phyloP scores from a whole-genome alignment of 345 rosid species.

The Rhodomyrtus tomentosa region DNA sequence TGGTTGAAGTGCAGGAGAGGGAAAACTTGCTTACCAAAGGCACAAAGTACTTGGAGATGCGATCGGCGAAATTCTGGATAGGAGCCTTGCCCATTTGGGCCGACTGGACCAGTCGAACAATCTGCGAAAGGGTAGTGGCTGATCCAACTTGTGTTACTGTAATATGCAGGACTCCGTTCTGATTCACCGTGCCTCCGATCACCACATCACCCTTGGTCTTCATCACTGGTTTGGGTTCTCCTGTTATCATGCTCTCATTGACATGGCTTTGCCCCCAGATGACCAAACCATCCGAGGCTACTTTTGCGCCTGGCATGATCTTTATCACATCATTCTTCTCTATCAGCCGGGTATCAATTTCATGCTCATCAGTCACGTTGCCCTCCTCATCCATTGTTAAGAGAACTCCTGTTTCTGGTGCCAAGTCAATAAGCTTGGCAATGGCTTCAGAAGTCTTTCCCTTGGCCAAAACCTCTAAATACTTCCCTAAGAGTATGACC shows the following conservation, averaged over 20 bases:
- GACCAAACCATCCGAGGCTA: slow-evolving; percentile 62
- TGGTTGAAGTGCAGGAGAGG: background rate
- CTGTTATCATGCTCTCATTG: slow-evolving; percentile 76
- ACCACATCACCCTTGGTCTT: slow-evolving; percentile 70
- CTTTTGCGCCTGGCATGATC: slow-evolving; percentile 57
- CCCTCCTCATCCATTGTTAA: slow-evolving; percentile 45
- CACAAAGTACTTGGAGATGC: slow-evolving; percentile 69
- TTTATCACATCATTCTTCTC: slow-evolving; percentile 79
- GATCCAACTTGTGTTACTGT: slow-evolving; percentile 76
- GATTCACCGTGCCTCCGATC: slow-evolving; percentile 83
- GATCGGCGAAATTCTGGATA: slow-evolving; percentile 82
- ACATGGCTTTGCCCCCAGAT: slow-evolving; percentile 68
- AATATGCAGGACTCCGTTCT: slow-evolving; percentile 70
- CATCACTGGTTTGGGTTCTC: slow-evolving; percentile 63
- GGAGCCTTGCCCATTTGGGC: slow-evolving; percentile 95
- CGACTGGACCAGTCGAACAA: slow-evolving; percentile 76
- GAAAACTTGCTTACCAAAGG: slow-evolving; percentile 39
- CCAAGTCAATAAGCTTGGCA: slow-evolving; percentile 73
- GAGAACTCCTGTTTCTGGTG: slow-evolving; percentile 60
- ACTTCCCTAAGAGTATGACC: slow-evolving; percentile 77
- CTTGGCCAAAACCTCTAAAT: slow-evolving; percentile 71
- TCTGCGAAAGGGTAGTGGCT: slow-evolving; percentile 86
- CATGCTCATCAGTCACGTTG: slow-evolving; percentile 50
- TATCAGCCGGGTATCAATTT: slow-evolving; percentile 65
- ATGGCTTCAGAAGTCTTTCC: slow-evolving; percentile 87